Base-by-base conservation (phyloP, 257 asterid species). In the Fraxinus excelsior region DNA sequence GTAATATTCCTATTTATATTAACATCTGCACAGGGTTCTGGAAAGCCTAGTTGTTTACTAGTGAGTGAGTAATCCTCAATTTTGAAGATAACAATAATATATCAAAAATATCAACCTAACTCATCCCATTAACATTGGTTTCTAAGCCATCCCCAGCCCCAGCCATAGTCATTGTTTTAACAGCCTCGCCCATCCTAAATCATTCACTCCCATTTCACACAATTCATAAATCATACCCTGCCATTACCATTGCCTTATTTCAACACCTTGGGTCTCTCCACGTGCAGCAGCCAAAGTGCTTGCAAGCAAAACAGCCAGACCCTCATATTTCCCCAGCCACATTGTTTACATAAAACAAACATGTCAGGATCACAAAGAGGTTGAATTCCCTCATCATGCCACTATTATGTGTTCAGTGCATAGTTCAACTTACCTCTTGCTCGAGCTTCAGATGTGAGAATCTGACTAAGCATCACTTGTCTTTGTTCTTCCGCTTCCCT, bases 401-500 rank as follows among this genome's bases (percentile, higher is more conserved):
- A 67, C 74, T 0, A 28, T 71, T 29, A 23, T n/a, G 42, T 25
- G 10, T 72, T 53, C 66, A 32, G 35, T 18, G 18, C 49, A 49
- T 31, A 64, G 38, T 67, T 62, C 44, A 53, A 84, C 92, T 80
- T 83, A 92, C 97, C 79, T 83, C 99, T 92, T 68, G 85, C 96
- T 62, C 98, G 89, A 73, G 98, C 98, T 86, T 93, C 94, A 68
- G 94, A 71, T 72, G 96, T 88, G 79, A 93, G 80, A 67, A 93
- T 86, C 85, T 86, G 97, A 75, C 87, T 80, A 51, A 94, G 92
- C 90, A 94, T 92, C 92, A 94, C 6, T 79, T 91, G 95, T 73
- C 99, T 90, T 75, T 88, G 90, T 82, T 94, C 99, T 82, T 94
- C 99, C 0, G 96, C 97, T 71, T 94, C 99, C 90, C 99, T 94